A percentile compares a stretch with the other conserved stretches of the same genome.
phyloP scores from a whole-genome alignment of 306 rosid species.

The Gastrolobium villosum region DNA sequence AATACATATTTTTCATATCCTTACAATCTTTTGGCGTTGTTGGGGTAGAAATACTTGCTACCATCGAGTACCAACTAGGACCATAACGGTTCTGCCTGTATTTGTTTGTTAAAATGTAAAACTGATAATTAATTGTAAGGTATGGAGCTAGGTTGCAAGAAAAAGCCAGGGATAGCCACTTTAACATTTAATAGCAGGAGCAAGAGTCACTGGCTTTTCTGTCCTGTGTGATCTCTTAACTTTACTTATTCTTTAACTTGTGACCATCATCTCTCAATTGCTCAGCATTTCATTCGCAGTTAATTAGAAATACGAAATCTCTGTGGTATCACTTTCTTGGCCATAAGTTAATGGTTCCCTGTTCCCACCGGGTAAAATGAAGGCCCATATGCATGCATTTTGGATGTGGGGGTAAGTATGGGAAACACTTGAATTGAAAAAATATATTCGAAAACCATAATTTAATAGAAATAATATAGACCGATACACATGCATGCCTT shows the following conservation, averaged over 20 bases:
- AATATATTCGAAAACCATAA: background rate
- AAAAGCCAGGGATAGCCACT: background rate
- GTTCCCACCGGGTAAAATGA: constrained; percentile 11
- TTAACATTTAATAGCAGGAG: constrained; percentile 24
- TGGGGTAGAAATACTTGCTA: background rate
- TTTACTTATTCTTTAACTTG: constrained; percentile 15
- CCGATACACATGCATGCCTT: constrained; percentile 53
- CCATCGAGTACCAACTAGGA: constrained; percentile 17
- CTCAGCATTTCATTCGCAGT: constrained; percentile 24
- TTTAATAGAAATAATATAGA: constrained; percentile 10
- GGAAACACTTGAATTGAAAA: constrained; percentile 25
- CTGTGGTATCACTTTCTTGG: constrained; percentile 3
- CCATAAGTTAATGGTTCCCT: constrained; percentile 21
- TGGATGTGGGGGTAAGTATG: constrained; percentile 17
- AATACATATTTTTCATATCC: background rate
- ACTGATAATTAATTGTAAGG: constrained; percentile 10
- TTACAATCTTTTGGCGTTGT: background rate
- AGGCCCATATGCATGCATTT: constrained; percentile 39
- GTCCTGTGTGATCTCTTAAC: constrained; percentile 2
- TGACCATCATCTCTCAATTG: constrained; percentile 6
- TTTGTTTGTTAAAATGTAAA: constrained; percentile 5
- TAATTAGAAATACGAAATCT: constrained; percentile 7
- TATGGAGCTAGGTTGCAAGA: constrained; percentile 9
- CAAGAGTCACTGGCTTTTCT: background rate
- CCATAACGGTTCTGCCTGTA: background rate